Evolutionary conservation across 106 monocot species (phyloP), one percentile per base, ranked within the genome.

Genomic region (Dendrobium nobile): DNA sequence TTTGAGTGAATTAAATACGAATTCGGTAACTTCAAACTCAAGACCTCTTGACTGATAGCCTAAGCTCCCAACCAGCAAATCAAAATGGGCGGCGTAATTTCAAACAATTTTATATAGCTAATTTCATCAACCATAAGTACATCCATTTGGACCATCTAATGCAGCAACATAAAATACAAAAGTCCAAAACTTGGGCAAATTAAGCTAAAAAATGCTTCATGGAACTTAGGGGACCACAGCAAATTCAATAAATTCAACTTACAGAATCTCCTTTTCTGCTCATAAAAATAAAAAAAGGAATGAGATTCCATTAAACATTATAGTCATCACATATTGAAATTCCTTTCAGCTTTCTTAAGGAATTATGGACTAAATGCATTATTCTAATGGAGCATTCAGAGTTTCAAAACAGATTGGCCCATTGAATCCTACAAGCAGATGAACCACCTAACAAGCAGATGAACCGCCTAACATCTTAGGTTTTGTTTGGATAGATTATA

Each of bases 271-370:
- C 51, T 51, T 51, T n/a, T 44, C 43, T 44, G 43, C 43, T 16
- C 17, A 74, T 44, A 16, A 42, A 74, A 74, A 20, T n/a, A 51
- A 15, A 51, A 51, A 9, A 44, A n/a, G 5, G 74, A 75, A 75
- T 75, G 15, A 75, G 43, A 75, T 75, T 75, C 74, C 43, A 75
- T 75, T 44, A 72, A 43, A 43, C 19, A 43, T 16, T 42, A 20
- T 9, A 20, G 33, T n/a, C 10, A 2, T 51, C 51, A 51, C 15
- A 15, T 13, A 3, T 15, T 51, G 3, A 51, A 15, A 13, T 51
- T 51, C 13, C 16, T 51, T 51, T 51, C 51, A 51, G 13, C 51
- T 51, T 51, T 51, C 16, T 51, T 16, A 13, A 51, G 13, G 15
- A 51, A 51, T 51, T 51, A 51, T 51, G 1, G 51, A 45, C 13